Evolutionary conservation across 805 yeast genomes (phyloP), one percentile per base, ranked within the genome.

Genomic region (Saccharomycopsis amapae): DNA sequence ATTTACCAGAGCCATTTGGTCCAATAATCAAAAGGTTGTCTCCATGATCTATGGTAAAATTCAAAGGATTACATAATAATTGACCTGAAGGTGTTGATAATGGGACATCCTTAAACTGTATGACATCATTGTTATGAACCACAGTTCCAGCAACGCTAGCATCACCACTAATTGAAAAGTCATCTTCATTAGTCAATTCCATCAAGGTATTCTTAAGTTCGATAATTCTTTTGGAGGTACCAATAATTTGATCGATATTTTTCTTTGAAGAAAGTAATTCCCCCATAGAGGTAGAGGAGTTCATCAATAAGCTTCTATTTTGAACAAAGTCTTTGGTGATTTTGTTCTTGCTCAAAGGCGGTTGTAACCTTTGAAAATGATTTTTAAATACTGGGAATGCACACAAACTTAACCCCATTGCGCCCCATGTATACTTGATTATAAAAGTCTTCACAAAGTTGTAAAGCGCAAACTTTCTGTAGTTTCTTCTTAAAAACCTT

Each of bases 1-100:
- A 88, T 64, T 89, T 89, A 23, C 97, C 97, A 52, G 95, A 85
- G 1, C 97, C 97, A 59, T 89, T 89, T 12, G 97, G 97, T 0
- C 97, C 97, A 7, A 90, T 88, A 59, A 89, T 88, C 44, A 89
- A 70, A 42, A 89, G 68, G 62, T 89, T 93, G 42, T 88, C 81
- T 30, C 96, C 96, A 28, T 77, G 82, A 51, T 81, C 75, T 44
- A 89, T 75, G 42, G 80, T 73, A 62, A 89, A 88, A 23, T 76
- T 69, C 55, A 89, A 69, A 32, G 76, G 73, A 37, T 75, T 69
- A 19, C 85, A 80, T 38, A 89, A 68, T 0, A 80, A 72, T 37
- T 85, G 89, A 45, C 86, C 82, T 3, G 82, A 80, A 0, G 97
- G 97, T 1, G 96, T 87, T 1, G 84, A 73, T 43, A 89, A 70